Percentiles rank a stretch among this genome's conserved stretches.
These are phyloP conservation scores for Colletotrichum somersetense DNA, from an alignment of 2,329 filamentous ascomycete species.

Conservation along the genomic window DNA sequence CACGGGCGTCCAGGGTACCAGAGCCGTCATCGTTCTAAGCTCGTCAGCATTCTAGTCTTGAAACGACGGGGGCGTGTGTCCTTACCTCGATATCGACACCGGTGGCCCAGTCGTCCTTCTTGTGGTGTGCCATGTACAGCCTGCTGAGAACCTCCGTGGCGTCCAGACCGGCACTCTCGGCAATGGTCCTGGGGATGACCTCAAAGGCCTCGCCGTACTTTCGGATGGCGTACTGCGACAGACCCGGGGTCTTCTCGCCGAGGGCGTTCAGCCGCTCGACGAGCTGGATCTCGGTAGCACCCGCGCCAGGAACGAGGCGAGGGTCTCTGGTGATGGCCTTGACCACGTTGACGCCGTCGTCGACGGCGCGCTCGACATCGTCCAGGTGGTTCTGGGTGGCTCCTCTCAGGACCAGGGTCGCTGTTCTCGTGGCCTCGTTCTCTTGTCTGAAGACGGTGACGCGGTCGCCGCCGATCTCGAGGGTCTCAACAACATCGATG, in stretches of 20 bases:
- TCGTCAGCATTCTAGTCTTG: background rate
- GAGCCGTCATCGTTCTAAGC: slow-evolving; percentile 78
- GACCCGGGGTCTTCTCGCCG: slow-evolving; percentile 91
- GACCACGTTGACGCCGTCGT: slow-evolving; percentile 98
- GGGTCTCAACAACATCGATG: slow-evolving; percentile 94
- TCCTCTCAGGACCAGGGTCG: slow-evolving; percentile 92
- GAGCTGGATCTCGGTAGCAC: slow-evolving; percentile 93
- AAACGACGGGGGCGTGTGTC: slow-evolving; percentile 14
- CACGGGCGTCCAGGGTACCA: slow-evolving; percentile 86
- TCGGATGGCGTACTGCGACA: slow-evolving; percentile 96
- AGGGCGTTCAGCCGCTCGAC: slow-evolving; percentile 91
- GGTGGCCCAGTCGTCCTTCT: slow-evolving; percentile 88
- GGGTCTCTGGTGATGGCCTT: slow-evolving; percentile 97
- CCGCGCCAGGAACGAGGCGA: slow-evolving; percentile 91
- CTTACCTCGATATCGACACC: slow-evolving; percentile 91
- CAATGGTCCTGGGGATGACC: slow-evolving; percentile 92
- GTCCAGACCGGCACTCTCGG: slow-evolving; percentile 94
- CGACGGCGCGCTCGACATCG: slow-evolving; percentile 95
- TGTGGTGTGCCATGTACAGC: slow-evolving; percentile 92
- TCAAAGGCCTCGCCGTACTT: slow-evolving; percentile 99
- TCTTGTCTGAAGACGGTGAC: slow-evolving; percentile 99
- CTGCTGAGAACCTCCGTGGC: slow-evolving; percentile 96
- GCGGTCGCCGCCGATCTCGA: slow-evolving; percentile 97
- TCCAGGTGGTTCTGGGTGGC: slow-evolving; percentile 99
- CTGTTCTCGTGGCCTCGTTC: slow-evolving; percentile 89